Conservation (phyloP, 768 basidiomycete species). For the Leucocoprinus sp. region DNA sequence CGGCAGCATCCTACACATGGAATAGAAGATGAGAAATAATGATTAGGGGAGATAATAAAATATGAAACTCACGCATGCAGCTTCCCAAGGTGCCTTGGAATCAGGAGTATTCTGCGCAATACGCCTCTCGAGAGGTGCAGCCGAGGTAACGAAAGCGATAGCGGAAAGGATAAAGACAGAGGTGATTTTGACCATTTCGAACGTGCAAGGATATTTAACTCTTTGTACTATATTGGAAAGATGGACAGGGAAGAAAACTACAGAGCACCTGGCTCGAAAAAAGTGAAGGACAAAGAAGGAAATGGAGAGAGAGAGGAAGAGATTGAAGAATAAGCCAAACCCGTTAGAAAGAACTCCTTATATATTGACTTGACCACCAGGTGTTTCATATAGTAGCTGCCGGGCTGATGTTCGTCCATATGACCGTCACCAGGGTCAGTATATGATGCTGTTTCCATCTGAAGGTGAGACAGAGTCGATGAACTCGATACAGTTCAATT, state of each 20-base stretch:
- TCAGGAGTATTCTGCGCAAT: constrained; percentile 41
- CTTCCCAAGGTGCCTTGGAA: constrained; percentile 41
- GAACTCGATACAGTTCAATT: background rate
- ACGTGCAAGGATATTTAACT: too few relatives aligned
- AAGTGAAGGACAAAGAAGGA: constrained; percentile 7
- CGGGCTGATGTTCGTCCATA: background rate
- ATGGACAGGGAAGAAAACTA: constrained; percentile 5
- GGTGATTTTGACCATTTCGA: constrained; percentile 21
- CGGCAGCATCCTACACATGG: constrained; percentile 36
- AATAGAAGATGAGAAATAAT: constrained; percentile 4
- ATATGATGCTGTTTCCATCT: background rate
- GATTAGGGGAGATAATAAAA: constrained; percentile 1
- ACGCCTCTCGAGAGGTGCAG: constrained; percentile 33
- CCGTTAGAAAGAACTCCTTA: background rate
- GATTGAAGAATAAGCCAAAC: background rate
- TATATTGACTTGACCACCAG: too few relatives aligned
- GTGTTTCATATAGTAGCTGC: too few relatives aligned
- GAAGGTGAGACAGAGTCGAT: background rate
- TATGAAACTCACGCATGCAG: constrained; percentile 39
- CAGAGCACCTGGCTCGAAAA: constrained; percentile 24
- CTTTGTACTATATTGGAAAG: too few relatives aligned
- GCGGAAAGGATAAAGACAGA: constrained; percentile 24
- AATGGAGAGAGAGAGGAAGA: constrained; percentile 8
- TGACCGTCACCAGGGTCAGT: constrained; percentile 1
- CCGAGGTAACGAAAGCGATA: constrained; percentile 21